Evolutionary conservation across 2,329 filamentous ascomycete species (phyloP), one percentile per base, ranked within the genome.

Genomic region (Taxawa tesnikishii): DNA sequence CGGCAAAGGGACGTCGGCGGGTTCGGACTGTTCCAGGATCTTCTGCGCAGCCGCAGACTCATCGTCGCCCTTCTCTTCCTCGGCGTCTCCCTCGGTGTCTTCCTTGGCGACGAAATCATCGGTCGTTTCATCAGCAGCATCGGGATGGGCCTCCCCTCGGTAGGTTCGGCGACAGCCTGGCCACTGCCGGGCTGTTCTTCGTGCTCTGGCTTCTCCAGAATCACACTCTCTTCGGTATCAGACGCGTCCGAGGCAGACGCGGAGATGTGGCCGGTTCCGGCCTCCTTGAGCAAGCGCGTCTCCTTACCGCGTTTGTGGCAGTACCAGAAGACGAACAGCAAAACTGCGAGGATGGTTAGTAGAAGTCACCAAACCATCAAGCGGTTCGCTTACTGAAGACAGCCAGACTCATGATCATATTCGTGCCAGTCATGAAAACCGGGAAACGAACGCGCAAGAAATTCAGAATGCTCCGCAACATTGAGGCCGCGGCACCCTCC

Each of bases 281-380:
- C 34, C 30, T 44, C 43, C 12, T 42, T 41, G 3, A 46, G 78
- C 9, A 96, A 70, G 31, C 90, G 73, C 5, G 76, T 77, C 60
- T 98, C 88, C 27, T 75, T 75, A 24, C 90, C 90, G 33, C 90
- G 81, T 63, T 96, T 96, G 59, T 96, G 80, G 60, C 87, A 96
- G 60, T 96, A 98, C 87, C 88, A 98, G 47, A 96, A 77, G 27
- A 93, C 83, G 51, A 94, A 90, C 35, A 98, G 70, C 11, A 96
- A 68, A 33, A 96, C 83, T 82, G 34, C 8, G 9, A 27, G 21
- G 5, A 6, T 6, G 15, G 37, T 55, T 41, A 56, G 48, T 18
- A 29, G 26, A 13, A 4, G 21, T 35, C n/a, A 8, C n/a, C 8
- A 23, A 23, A n/a, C n/a, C n/a, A 8, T 23, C 8, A 23, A 23